Evolutionary conservation across 1,284 basidiomycete species (phyloP), one percentile per base, ranked within the genome.

Genomic region (Trichosporon faecale): DNA sequence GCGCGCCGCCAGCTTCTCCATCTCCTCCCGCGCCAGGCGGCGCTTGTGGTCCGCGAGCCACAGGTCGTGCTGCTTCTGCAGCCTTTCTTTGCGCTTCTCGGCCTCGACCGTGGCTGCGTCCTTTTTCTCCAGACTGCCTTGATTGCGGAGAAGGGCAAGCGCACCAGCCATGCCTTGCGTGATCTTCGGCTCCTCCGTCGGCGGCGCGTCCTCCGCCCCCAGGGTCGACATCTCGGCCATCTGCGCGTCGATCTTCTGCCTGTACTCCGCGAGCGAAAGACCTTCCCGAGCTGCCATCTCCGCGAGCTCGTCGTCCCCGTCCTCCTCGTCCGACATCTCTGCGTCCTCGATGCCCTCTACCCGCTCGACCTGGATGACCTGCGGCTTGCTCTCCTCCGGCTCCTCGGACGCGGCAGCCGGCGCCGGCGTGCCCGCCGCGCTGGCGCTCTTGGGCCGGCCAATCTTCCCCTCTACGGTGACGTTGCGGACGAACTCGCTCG

Each of bases 401-500:
- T 25, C 25, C 49, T 27, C 14, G 67, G 40, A 9, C 71, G 72
- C 46, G 0, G 77, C 72, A 0, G 75, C 75, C 3, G 72, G 66
- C 16, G 71, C 67, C 9, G 66, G 66, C 6, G 81, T 72, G 27
- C 74, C 67, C 12, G 80, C 72, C 78, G 33, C 79, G 74, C 75
- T 83, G 78, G 33, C 79, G 74, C 75, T 83, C 81, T 73, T 83
- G 80, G 6, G 76, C 75, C 31, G 78, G 16, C 77, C 75, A 6
- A 80, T 74, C 11, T 80, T 79, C 16, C 57, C 57, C 57, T 84
- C 79, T 16, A 81, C 88, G 0, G 89, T 89, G 74, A 99, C 94
- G 49, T 92, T 90, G 16, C 95, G 89, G 27, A 99, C 93, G 76
- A 99, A 99, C 81, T 98, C 95, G 18, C 94, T 94, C 0, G 97